These are phyloP conservation scores for Pichia thaimueangensis DNA, from an alignment of 805 yeast species.

Conservation along the genomic window DNA sequence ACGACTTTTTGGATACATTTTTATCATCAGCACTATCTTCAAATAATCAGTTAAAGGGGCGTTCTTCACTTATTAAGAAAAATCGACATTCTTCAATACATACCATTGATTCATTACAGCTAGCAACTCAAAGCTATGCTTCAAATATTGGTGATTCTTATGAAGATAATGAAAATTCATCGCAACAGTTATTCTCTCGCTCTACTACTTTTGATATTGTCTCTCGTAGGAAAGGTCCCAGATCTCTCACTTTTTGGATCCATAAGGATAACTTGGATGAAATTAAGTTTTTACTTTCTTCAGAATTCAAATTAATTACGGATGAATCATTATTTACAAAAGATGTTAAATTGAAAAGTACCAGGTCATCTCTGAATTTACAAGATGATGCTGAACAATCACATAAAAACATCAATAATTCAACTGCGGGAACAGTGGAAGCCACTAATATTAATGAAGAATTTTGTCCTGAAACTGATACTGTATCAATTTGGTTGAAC, in stretches of 20 bases:
- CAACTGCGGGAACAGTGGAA: neutral
- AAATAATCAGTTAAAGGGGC: neutral
- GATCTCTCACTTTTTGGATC: conserved; percentile 43
- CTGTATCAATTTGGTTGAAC: conserved; percentile 27
- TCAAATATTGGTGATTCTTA: neutral
- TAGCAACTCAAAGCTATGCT: conserved; percentile 11
- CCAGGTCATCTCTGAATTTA: conserved; percentile 16
- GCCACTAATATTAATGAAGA: conserved; percentile 9
- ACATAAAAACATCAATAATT: neutral
- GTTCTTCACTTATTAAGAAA: too few relatives aligned
- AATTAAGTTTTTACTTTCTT: conserved; percentile 40
- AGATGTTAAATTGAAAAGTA: conserved; percentile 16
- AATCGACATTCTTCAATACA: conserved; percentile 13
- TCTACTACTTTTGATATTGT: conserved; percentile 33
- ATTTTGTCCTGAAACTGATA: conserved; percentile 27
- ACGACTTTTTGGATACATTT: conserved; percentile 37
- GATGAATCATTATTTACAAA: conserved; percentile 27
- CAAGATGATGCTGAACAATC: too few relatives aligned
- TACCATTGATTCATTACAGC: conserved; percentile 22
- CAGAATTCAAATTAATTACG: conserved; percentile 35
- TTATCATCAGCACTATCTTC: conserved; percentile 4
- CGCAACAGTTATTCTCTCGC: conserved; percentile 18
- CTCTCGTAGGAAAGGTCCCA: conserved; percentile 30
- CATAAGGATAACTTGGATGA: conserved; percentile 56
- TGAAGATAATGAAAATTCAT: neutral